phyloP scores from a whole-genome alignment of 2,329 filamentous ascomycete genomes.

The Alternaria metachromatica region DNA sequence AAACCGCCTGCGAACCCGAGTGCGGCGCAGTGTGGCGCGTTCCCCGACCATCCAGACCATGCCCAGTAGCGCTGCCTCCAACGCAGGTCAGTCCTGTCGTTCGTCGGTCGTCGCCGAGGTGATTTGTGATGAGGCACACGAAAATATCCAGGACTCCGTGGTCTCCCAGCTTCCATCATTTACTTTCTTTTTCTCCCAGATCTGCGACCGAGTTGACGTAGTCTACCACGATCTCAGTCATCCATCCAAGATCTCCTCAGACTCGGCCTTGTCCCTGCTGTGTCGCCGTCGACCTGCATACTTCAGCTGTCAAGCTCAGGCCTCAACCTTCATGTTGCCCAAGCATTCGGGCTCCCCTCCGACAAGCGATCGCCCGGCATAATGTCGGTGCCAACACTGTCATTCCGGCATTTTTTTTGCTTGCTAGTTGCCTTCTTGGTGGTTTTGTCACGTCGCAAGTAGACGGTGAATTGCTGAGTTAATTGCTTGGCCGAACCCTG shows the following conservation, averaged over 20 bases:
- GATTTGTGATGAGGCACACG: conserved; percentile 2
- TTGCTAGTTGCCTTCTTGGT: not conserved
- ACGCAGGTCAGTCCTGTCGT: not conserved
- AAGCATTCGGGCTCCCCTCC: conserved; percentile 3
- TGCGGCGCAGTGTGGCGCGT: not conserved
- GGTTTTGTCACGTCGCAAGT: not conserved
- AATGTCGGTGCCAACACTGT: not conserved
- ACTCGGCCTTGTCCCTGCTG: not conserved
- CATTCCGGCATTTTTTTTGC: conserved; percentile 1
- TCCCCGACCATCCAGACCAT: not conserved
- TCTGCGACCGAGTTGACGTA: not conserved
- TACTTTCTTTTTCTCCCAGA: not conserved
- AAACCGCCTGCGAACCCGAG: not conserved
- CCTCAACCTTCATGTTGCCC: not conserved
- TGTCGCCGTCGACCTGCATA: not conserved
- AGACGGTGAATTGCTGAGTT: not conserved
- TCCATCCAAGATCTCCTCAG: not conserved
- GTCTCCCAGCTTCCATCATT: not conserved
- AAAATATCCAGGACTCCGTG: not conserved
- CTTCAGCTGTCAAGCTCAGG: not conserved
- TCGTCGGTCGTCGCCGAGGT: not conserved
- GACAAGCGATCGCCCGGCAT: conserved; percentile 2
- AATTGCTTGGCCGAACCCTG: not conserved
- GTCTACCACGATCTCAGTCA: not conserved
- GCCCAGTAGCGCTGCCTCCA: not conserved